A percentile compares a stretch with the other conserved stretches of the same genome.
These are phyloP conservation scores for Botrytis deweyae DNA, from an alignment of 2,329 filamentous ascomycete species.

Conservation along the genomic window DNA sequence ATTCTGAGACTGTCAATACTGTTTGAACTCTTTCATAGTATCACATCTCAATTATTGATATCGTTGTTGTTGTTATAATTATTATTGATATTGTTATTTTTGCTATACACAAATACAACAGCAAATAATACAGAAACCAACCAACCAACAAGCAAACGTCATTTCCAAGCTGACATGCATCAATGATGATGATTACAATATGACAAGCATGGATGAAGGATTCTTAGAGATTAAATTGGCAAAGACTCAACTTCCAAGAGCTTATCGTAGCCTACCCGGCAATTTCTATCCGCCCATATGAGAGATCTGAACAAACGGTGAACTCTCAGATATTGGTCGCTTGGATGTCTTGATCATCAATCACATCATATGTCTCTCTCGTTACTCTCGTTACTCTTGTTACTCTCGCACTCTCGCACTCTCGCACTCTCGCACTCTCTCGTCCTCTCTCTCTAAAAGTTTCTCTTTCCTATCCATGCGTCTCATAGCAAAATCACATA, in stretches of 20 bases:
- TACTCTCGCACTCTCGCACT: too few relatives aligned
- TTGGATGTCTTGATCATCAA: neutral
- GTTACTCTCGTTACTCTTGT: too few relatives aligned
- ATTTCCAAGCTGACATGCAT: neutral
- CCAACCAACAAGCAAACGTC: neutral
- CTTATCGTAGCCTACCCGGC: neutral
- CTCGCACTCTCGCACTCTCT: too few relatives aligned
- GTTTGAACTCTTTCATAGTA: neutral
- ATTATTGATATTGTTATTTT: neutral
- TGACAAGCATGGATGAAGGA: constrained; percentile 5
- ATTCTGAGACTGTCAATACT: neutral
- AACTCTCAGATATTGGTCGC: neutral
- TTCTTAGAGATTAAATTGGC: neutral
- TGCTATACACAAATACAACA: neutral
- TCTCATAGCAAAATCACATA: neutral
- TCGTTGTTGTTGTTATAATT: neutral
- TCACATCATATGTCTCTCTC: neutral
- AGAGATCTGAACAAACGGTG: neutral
- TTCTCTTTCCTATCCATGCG: neutral
- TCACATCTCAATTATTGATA: neutral
- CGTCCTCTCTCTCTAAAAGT: neutral
- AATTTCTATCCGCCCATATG: neutral
- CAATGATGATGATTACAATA: neutral
- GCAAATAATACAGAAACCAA: neutral
- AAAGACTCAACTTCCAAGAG: neutral